Evolutionary conservation across 1,139 yeast species (phyloP).

Genomic region (Geotrichum fermentans): DNA sequence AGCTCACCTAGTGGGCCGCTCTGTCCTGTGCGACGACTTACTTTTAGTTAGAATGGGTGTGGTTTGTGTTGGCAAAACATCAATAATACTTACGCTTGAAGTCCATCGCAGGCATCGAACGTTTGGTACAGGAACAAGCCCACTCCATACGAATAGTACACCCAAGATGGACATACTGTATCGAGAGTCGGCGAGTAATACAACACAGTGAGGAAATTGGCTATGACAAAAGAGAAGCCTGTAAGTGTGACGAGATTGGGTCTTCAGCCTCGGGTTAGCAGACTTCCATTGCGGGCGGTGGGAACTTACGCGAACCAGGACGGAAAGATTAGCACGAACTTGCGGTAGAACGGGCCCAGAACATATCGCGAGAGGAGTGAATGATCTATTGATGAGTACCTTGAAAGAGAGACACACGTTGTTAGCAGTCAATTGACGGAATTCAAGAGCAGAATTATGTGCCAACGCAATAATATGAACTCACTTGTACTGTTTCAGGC

Average conservation of each 20-base stretch:
- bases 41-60: no score
- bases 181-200: conserved; percentile 69
- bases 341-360: conserved; percentile 61
- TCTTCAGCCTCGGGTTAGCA: no score
- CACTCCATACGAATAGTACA: conserved; percentile 71
- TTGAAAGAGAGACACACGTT: no score
- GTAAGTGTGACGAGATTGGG: conserved; percentile 50
- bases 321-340: conserved; percentile 72
- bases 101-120: conserved; percentile 94
- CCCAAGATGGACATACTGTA: conserved; percentile 64
- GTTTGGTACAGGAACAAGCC: conserved; percentile 90
- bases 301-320: conserved; percentile 61
- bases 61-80: no score
- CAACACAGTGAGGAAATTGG: conserved; percentile 61
- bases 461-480: no score
- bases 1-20: conserved; percentile 92
- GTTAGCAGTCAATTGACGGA: no score
- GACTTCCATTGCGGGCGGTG: no score
- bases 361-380: conserved; percentile 70
- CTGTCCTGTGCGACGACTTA: conserved; percentile 76
- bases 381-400: conserved; percentile 75
- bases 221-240: conserved; percentile 66
- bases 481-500: conserved; percentile 64
- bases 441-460: no score
- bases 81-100: conserved; percentile 59